Evolutionary conservation across 306 rosid genomes (phyloP), one percentile per base, ranked within the genome.

Genomic region (Spatholobus suberectus): DNA sequence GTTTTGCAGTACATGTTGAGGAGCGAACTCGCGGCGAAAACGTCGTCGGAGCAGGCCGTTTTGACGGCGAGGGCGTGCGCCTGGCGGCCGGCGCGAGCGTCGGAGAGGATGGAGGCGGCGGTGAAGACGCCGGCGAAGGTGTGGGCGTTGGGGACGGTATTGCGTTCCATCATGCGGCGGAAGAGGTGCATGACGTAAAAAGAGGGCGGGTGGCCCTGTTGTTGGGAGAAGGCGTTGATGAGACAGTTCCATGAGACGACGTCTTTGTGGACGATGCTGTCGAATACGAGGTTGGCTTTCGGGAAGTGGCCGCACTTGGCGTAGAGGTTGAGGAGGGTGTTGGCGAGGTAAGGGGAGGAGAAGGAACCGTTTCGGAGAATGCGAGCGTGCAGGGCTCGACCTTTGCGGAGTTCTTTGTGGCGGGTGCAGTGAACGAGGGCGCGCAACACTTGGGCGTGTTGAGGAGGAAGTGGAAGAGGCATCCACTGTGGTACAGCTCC

Each of bases 181-280:
- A 93, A 93, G 83, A 93, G 90, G 57, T 59, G 83, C 87, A 92
- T 77, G 46, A 77, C 90, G 8, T 75, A 38, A 5, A 86, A 57
- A 49, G 85, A 86, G 5, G 78, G 43, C 0, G 86, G 23, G 34
- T 70, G 83, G 6, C 86, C 81, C 17, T 77, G 85, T 49, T 83
- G 81, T 8, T 91, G 91, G 6, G 98, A 86, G 89, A 77, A 88
- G 8, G 84, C 96, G 59, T 93, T 94, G 92, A 94, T 89, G 82
- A 94, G 91, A 43, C 81, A 91, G 83, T 93, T 93, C 97, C 97
- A 94, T 83, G 98, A 90, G 27, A 90, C 88, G 2, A 76, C 92
- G 84, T 93, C 95, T 20, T 86, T 93, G 76, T 67, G 15, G 11
- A 1, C 7, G 8, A 87, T 81, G 57, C n/a, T 17, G 40, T 93